Conservation (phyloP, 805 yeast species). For the Candida palmyrensis region DNA sequence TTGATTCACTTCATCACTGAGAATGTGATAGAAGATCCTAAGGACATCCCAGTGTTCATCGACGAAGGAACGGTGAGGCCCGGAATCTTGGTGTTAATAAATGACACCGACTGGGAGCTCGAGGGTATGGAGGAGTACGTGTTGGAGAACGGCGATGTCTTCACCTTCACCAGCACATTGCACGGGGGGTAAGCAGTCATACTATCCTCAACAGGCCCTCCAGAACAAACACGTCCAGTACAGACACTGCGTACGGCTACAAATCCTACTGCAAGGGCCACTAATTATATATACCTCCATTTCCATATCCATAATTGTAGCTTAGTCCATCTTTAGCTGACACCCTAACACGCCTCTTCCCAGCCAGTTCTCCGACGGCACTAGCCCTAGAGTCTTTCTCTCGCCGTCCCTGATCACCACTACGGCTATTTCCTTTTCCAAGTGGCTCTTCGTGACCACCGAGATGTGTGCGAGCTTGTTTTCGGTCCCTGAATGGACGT, state of each 20-base stretch:
- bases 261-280: too few species aligned
- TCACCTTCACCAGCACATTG: conserved; percentile 86
- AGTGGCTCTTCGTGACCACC: conserved; percentile 34
- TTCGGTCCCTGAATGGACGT: conserved; percentile 52
- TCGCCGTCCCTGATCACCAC: conserved; percentile 23
- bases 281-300: too few species aligned
- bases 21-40: conserved; percentile 52
- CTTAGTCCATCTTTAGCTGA: conserved; percentile 26
- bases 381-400: conserved; percentile 14
- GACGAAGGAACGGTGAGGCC: conserved; percentile 84
- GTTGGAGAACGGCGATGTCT: conserved; percentile 69
- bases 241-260: too few species aligned
- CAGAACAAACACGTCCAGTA: too few species aligned
- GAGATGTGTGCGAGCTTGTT: conserved; percentile 43
- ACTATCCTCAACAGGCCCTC: too few species aligned
- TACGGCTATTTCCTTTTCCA: conserved; percentile 22
- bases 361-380: conserved; percentile 53
- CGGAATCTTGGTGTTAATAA: conserved; percentile 85
- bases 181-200: conserved; percentile 98
- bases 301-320: neutral
- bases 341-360: conserved; percentile 73
- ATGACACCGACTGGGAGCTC: conserved; percentile 95
- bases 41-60: conserved; percentile 68
- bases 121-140: conserved; percentile 83
- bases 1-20: conserved; percentile 51